Base-by-base conservation (phyloP, 257 asterid species). In the Orobanche coerulescens region DNA sequence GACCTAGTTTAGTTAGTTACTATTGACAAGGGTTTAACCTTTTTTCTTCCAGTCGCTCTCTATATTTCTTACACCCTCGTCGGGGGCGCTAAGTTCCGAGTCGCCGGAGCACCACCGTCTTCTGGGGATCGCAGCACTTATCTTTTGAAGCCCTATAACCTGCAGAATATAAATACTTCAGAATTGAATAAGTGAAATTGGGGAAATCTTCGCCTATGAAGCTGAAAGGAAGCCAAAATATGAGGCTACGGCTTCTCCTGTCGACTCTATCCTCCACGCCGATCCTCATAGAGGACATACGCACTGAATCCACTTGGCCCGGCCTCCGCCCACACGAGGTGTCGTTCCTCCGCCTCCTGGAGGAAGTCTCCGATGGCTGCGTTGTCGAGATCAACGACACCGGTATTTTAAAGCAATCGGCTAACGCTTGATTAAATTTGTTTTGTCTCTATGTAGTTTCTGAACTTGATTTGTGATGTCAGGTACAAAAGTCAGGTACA, bases 401-500 rank as follows among this genome's bases (percentile, higher is more conserved):
- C 2, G 97, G 98, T 76, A 48, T 10, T 11, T 10, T 1, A 28
- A 34, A 51, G 24, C 34, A 15, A 34, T 40, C 20, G 16, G 22
- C 6, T 34, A 0, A 14, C 52, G 6, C n/a, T 58, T 31, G 4
- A 2, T 30, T 66, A 31, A 10, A 2, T 67, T 56, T 15, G 7
- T 58, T 39, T 43, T 23, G n/a, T n/a, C 3, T 65, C 39, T 12
- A 26, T 43, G 34, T 23, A 3, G 12, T 47, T 54, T 54, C 66
- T 19, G 14, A 16, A 10, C 49, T 15, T 53, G 24, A 28, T 67
- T 68, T 71, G 65, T 39, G 62, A 2, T 65, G 31, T 10, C 66
- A 88, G 98, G 95, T 25, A 84, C 96, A 2, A 83, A 81, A 54
- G 68, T 93, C 66, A 86, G 77, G 91, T 89, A 89, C 80, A 83